A percentile compares a stretch with the other conserved stretches of the same genome.
These are phyloP conservation scores for Rosa multiflora DNA, from an alignment of 306 rosid species.

Conservation along the genomic window DNA sequence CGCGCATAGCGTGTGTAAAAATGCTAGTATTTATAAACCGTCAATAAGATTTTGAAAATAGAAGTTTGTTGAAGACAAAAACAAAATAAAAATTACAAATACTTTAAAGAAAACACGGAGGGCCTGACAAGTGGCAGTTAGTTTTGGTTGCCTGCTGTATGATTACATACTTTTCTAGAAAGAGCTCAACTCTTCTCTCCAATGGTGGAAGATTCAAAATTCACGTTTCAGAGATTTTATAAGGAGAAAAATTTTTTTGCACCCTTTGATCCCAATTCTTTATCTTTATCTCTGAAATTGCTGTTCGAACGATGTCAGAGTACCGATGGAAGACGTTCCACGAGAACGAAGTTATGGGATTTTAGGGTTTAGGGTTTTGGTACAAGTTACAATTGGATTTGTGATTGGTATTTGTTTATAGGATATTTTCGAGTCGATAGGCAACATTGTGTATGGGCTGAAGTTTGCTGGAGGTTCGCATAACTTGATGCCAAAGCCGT, in stretches of 20 bases:
- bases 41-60: no score
- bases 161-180: slow-evolving; percentile 15
- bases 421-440: slow-evolving; percentile 81
- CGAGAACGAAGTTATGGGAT: no score
- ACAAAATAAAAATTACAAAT: no score
- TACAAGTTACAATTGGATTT: no score
- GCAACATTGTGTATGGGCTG: slow-evolving; percentile 81
- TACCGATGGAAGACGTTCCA: slow-evolving; percentile 56
- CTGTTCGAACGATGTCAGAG: slow-evolving; percentile 43
- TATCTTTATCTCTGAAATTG: background rate
- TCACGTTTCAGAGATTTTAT: background rate
- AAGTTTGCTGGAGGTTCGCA: slow-evolving; percentile 85
- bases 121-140: background rate
- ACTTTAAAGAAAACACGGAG: background rate
- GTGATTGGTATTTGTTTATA: slow-evolving; percentile 21
- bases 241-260: background rate
- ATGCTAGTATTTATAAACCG: no score
- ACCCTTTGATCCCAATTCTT: background rate
- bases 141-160: background rate
- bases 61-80: no score
- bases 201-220: background rate
- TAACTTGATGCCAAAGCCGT: slow-evolving; percentile 67
- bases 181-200: slow-evolving; percentile 1
- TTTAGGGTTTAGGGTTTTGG: no score
- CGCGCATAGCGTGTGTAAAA: no score